Evolutionary conservation across 2,329 filamentous ascomycete genomes (phyloP).

Genomic region (Fusarium pseudonygamai): DNA sequence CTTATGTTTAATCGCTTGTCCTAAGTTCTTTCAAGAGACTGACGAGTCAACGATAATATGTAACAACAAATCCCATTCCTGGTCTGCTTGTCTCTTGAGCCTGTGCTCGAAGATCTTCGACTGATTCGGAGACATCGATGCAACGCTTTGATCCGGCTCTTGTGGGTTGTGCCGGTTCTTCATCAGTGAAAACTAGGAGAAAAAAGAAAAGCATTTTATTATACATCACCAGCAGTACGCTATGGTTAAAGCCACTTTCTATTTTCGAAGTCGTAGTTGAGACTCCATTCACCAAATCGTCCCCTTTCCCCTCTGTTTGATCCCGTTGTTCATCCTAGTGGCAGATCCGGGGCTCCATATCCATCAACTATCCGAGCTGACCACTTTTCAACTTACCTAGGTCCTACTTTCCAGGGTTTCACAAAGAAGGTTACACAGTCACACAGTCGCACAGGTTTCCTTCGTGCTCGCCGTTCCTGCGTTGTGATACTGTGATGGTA

Average conservation of each 20-base stretch:
- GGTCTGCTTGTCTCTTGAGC: constrained; percentile 9
- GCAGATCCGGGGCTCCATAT: constrained; percentile 40
- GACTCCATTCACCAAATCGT: neutral
- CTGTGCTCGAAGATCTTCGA: constrained; percentile 15
- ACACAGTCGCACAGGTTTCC: constrained; percentile 5
- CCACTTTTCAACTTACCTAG: constrained; percentile 11
- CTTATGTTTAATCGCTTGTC: neutral
- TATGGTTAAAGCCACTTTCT: neutral
- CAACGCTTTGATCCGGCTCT: constrained; percentile 14
- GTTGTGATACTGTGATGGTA: constrained; percentile 9
- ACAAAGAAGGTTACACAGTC: constrained; percentile 2
- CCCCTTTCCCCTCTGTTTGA: constrained; percentile 1
- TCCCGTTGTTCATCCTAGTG: constrained; percentile 17
- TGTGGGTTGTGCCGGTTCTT: constrained; percentile 12
- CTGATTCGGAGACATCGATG: constrained; percentile 14
- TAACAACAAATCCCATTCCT: neutral
- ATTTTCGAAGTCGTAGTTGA: neutral
- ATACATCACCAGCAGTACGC: neutral
- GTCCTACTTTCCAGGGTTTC: neutral
- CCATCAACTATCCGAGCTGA: constrained; percentile 33
- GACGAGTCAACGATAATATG: neutral
- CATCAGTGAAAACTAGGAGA: constrained; percentile 13
- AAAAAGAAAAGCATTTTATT: constrained; percentile 15
- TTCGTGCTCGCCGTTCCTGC: constrained; percentile 28
- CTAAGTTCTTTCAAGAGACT: neutral